Conservation (phyloP, 192 early-diverging fungal genomes). For the Lobosporangium transversale region DNA sequence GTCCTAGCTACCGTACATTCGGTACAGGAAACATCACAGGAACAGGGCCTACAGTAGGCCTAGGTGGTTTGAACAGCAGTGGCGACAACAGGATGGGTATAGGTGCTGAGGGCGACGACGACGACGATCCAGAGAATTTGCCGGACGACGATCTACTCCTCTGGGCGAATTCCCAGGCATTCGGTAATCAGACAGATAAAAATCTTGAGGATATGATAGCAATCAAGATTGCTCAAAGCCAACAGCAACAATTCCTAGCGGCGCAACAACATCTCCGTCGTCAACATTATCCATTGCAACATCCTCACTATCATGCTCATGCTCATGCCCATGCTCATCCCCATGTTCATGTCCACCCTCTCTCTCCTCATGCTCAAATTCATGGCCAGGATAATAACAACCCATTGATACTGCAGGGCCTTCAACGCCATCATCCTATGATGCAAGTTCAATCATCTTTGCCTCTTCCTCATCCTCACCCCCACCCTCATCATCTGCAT, state of each 20-base stretch:
- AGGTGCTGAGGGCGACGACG: conserved; percentile 19
- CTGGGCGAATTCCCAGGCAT: conserved; percentile 40
- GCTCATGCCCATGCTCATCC: conserved; percentile 4
- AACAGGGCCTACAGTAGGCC: too few species aligned
- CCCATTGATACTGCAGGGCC: conserved; percentile 1
- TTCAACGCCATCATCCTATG: conserved; percentile 2
- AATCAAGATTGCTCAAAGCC: conserved; percentile 26
- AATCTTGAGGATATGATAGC: conserved; percentile 31
- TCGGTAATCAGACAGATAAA: conserved; percentile 15
- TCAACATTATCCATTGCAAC: conserved; percentile 8
- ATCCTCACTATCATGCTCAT: conserved; percentile 19
- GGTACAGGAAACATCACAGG: too few species aligned
- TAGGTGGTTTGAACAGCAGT: too few species aligned
- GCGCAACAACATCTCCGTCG: conserved; percentile 1
- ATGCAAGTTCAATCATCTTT: too few species aligned
- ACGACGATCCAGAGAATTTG: conserved; percentile 33
- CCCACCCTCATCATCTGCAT: not conserved
- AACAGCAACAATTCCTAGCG: conserved; percentile 18
- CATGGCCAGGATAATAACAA: conserved; percentile 2
- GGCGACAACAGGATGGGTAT: too few species aligned
- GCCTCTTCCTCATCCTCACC: not conserved
- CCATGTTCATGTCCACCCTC: not conserved
- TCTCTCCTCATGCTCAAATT: not conserved
- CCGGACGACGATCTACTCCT: conserved; percentile 45
- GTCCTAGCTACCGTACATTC: too few species aligned